Percentiles rank a stretch among this genome's conserved stretches.
Conservation (phyloP, 306 rosid species). For the Urtica urens region DNA sequence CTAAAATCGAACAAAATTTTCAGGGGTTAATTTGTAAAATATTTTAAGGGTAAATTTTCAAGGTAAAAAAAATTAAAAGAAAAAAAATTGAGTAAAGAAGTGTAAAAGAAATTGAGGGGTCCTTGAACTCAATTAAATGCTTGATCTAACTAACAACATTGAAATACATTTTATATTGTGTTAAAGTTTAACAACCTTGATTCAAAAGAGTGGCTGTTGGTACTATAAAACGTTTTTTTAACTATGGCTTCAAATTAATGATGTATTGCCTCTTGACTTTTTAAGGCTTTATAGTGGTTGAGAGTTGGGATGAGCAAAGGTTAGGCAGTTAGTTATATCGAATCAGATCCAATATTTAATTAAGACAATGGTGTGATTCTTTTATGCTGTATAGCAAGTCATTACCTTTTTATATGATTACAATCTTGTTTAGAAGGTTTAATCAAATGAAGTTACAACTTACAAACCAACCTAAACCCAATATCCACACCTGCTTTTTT, state of each 20-base stretch:
- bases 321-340: not conserved
- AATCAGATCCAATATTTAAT: constrained; percentile 10
- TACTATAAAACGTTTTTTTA: no score
- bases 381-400: no score
- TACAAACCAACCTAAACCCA: constrained; percentile 10
- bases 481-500: not conserved
- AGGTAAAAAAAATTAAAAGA: no score
- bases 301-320: constrained; percentile 10
- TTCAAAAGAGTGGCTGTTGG: not conserved
- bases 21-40: not conserved
- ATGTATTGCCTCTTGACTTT: not conserved
- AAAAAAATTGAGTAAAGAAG: no score
- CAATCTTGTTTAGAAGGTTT: not conserved
- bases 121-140: not conserved
- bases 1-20: not conserved
- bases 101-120: no score
- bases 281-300: not conserved
- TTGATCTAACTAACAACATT: not conserved
- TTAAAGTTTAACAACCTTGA: not conserved
- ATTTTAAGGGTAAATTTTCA: not conserved
- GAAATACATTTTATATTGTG: not conserved
- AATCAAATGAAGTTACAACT: not conserved
- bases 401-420: not conserved
- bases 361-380: not conserved
- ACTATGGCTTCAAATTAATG: no score